These are phyloP conservation scores for Fagopyrum homotropicum DNA, from an alignment of 148 eudicot species.

Conservation along the genomic window DNA sequence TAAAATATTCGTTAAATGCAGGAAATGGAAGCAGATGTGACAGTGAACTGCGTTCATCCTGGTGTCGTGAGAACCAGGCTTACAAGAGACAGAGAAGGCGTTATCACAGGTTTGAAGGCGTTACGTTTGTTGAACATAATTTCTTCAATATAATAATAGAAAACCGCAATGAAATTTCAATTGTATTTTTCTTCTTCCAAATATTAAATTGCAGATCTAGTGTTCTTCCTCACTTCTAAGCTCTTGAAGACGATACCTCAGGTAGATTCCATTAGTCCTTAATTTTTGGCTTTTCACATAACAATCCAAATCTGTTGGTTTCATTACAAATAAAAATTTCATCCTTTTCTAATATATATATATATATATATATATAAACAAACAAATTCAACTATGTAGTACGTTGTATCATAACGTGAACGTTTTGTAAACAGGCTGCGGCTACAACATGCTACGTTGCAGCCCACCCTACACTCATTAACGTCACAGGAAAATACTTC, in stretches of 20 bases:
- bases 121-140: not conserved
- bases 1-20: slow-evolving; percentile 16
- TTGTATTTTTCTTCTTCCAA: not conserved
- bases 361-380: too few species aligned
- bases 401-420: too few species aligned
- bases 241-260: slow-evolving; percentile 80
- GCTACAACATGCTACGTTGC: slow-evolving; percentile 89
- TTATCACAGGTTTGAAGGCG: slow-evolving; percentile 14
- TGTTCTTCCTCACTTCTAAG: slow-evolving; percentile 69
- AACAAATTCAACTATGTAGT: too few species aligned
- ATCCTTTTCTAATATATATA: too few species aligned
- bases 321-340: too few species aligned
- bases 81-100: slow-evolving; percentile 76
- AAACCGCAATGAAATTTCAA: not conserved
- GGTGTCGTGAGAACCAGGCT: slow-evolving; percentile 93
- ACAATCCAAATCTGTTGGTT: not conserved
- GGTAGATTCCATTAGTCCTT: slow-evolving; percentile 26
- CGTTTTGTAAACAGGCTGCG: slow-evolving; percentile 42
- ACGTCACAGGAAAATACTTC: slow-evolving; percentile 61
- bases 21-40: slow-evolving; percentile 82
- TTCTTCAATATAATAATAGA: not conserved
- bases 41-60: slow-evolving; percentile 80
- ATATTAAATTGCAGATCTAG: slow-evolving; percentile 46
- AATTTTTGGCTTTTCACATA: not conserved
- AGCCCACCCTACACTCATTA: slow-evolving; percentile 37